Evolutionary conservation across 345 rosid genomes (phyloP).

Genomic region (Boechera divaricarpa): DNA sequence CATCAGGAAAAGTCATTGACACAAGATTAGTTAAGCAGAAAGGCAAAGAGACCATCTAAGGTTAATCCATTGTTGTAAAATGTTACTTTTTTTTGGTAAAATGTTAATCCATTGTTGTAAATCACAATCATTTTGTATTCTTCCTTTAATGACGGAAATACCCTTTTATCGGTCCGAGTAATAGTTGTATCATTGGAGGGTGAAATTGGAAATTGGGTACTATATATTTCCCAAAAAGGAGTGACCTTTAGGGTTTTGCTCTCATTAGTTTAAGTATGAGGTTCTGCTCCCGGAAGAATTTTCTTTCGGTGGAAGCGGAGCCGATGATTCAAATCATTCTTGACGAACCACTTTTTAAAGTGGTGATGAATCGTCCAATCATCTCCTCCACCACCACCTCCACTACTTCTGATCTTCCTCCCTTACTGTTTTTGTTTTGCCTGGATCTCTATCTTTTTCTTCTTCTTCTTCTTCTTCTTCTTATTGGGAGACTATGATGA

Average conservation of each 20-base stretch:
- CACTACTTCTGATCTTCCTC: background rate
- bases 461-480: background rate
- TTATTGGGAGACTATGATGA: slow-evolving; percentile 48
- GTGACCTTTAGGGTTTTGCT: slow-evolving; percentile 30
- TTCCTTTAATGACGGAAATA: slow-evolving; percentile 14
- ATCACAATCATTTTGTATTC: background rate
- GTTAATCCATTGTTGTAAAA: slow-evolving; percentile 8
- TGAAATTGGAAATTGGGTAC: slow-evolving; percentile 32
- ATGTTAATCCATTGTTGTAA: slow-evolving; percentile 1
- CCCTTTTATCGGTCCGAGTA: background rate
- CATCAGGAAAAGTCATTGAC: slow-evolving; percentile 53
- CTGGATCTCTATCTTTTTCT: background rate
- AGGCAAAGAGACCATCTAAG: slow-evolving; percentile 58
- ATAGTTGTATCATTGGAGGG: slow-evolving; percentile 21
- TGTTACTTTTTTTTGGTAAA: too few relatives aligned
- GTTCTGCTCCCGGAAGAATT: slow-evolving; percentile 48
- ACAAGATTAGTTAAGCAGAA: slow-evolving; percentile 50
- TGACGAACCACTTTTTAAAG: slow-evolving; percentile 15
- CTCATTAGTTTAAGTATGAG: slow-evolving; percentile 54
- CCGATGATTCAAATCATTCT: slow-evolving; percentile 42
- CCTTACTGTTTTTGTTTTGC: background rate
- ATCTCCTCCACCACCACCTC: slow-evolving; percentile 14
- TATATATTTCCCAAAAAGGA: slow-evolving; percentile 19
- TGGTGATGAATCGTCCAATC: slow-evolving; percentile 41
- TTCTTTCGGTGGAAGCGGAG: slow-evolving; percentile 47